Evolutionary conservation across 331 rosid species (phyloP).

Genomic region (Malus hybrid): DNA sequence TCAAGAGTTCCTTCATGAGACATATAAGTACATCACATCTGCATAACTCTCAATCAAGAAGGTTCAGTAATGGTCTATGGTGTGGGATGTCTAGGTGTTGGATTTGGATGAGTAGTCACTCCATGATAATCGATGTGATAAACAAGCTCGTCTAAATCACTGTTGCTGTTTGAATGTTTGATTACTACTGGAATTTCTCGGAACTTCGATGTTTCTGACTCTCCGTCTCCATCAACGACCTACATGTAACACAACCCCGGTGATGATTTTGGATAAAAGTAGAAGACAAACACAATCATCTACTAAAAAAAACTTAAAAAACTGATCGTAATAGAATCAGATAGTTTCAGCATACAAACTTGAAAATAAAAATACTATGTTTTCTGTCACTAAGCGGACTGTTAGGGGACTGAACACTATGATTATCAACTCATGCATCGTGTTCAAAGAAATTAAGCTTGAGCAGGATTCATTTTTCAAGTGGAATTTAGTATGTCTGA

Average conservation of each 20-base stretch:
- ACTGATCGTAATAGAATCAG: background rate
- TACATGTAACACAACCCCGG: conserved; percentile 34
- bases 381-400: background rate
- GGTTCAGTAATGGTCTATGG: conserved; percentile 39
- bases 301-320: background rate
- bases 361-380: background rate
- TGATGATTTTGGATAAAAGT: background rate
- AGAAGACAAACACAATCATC: background rate
- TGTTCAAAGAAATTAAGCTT: background rate
- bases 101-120: conserved; percentile 81
- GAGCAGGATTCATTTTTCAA: background rate
- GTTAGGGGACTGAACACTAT: background rate
- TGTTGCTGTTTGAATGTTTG: conserved; percentile 22
- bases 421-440: background rate
- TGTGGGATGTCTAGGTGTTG: conserved; percentile 79
- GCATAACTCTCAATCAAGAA: conserved; percentile 24
- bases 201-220: conserved; percentile 11
- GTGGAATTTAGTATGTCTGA: background rate
- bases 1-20: background rate
- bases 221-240: conserved; percentile 39
- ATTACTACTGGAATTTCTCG: conserved; percentile 24
- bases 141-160: conserved; percentile 39
- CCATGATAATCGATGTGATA: conserved; percentile 87
- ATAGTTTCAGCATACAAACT: background rate
- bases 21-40: conserved; percentile 27